phyloP scores from a whole-genome alignment of 169 alveolate species.

The Plasmodium ovale region DNA sequence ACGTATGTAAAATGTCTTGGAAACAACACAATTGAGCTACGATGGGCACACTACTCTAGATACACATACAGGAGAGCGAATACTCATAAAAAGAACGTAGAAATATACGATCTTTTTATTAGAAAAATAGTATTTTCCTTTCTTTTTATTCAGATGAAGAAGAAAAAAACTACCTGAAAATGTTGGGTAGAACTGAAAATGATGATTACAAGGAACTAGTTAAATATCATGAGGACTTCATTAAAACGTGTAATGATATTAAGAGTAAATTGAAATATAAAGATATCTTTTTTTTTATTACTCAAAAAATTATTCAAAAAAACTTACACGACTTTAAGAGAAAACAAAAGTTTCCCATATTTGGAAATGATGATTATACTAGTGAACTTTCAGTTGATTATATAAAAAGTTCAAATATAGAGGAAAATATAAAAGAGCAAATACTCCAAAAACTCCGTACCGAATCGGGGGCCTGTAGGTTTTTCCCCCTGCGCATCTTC shows the following conservation, averaged over 20 bases:
- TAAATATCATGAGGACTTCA: conserved; percentile 63
- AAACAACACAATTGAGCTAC: no score
- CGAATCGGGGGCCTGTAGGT: neutral
- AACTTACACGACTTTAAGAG: conserved; percentile 67
- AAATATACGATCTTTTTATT: neutral
- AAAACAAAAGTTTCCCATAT: conserved; percentile 40
- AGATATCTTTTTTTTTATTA: conserved; percentile 71
- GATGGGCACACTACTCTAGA: no score
- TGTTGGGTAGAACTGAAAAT: conserved; percentile 31
- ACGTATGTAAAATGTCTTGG: no score
- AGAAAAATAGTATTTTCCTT: neutral
- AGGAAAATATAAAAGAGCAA: conserved; percentile 63
- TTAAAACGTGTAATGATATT: conserved; percentile 40
- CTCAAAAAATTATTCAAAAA: conserved; percentile 70
- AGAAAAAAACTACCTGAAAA: conserved; percentile 52
- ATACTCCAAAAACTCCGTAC: conserved; percentile 33
- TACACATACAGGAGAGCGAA: no score
- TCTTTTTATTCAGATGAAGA: conserved; percentile 50
- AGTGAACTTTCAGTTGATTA: conserved; percentile 72
- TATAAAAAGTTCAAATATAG: conserved; percentile 69
- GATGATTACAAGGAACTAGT: conserved; percentile 59
- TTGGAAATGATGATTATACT: conserved; percentile 65
- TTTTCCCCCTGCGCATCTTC: conserved; percentile 25
- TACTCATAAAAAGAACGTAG: neutral
- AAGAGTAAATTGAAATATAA: conserved; percentile 75